Percentiles rank a stretch among this genome's conserved stretches.
Evolutionary conservation across 352 stramenopile genomes (phyloP).

Genomic region (Peronospora belbahrii): DNA sequence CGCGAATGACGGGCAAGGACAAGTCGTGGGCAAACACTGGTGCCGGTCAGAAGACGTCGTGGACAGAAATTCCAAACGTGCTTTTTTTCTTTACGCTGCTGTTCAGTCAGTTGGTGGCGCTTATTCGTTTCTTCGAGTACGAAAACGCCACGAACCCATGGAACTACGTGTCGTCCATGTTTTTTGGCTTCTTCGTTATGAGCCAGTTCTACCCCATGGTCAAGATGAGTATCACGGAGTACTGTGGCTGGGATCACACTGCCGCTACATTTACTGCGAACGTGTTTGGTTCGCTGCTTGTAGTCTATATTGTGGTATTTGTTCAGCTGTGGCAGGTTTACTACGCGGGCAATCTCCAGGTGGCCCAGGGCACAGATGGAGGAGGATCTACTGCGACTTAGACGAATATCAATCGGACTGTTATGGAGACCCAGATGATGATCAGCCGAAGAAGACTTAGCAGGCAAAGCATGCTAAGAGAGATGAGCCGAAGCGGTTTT

Average conservation of each 20-base stretch:
- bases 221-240: slow-evolving; percentile 88
- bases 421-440: slow-evolving; percentile 12
- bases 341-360: slow-evolving; percentile 60
- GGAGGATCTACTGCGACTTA: slow-evolving; percentile 20
- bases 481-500: slow-evolving; percentile 20
- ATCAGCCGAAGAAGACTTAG: neutral
- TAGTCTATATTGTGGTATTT: slow-evolving; percentile 82
- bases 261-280: slow-evolving; percentile 75
- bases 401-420: slow-evolving; percentile 10
- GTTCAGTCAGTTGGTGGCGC: slow-evolving; percentile 62
- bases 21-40: slow-evolving; percentile 85
- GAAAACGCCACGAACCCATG: slow-evolving; percentile 83
- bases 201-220: slow-evolving; percentile 86
- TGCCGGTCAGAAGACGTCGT: slow-evolving; percentile 84
- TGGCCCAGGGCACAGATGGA: slow-evolving; percentile 37
- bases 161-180: slow-evolving; percentile 86
- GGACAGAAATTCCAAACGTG: slow-evolving; percentile 86
- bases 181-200: slow-evolving; percentile 86
- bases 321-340: slow-evolving; percentile 86
- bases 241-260: slow-evolving; percentile 86
- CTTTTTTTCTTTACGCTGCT: slow-evolving; percentile 82
- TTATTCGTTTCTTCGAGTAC: slow-evolving; percentile 86
- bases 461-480: slow-evolving; percentile 13
- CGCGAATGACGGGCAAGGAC: slow-evolving; percentile 75
- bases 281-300: slow-evolving; percentile 73